Conservation (phyloP, 2,329 filamentous ascomycete genomes). For the Fusarium keratoplasticum region DNA sequence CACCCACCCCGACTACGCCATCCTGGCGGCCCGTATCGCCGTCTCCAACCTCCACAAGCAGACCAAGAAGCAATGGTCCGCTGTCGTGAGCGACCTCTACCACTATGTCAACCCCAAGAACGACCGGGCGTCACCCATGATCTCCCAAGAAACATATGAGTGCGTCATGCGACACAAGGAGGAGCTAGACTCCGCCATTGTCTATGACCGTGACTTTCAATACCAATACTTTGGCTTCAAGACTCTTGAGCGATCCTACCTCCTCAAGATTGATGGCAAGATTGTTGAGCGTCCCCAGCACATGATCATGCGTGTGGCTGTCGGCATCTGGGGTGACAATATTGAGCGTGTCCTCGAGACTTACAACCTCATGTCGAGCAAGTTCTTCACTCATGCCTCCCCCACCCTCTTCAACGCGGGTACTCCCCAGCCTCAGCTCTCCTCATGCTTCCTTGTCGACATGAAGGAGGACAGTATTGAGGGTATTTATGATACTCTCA, state of each 20-base stretch:
- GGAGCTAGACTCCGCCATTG: slow-evolving; percentile 97
- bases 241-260: slow-evolving; percentile 96
- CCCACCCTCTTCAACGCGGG: slow-evolving; percentile 98
- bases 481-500: slow-evolving; percentile 98
- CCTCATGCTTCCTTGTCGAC: slow-evolving; percentile 98
- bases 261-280: slow-evolving; percentile 94
- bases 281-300: slow-evolving; percentile 98
- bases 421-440: slow-evolving; percentile 92
- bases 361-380: slow-evolving; percentile 98
- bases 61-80: slow-evolving; percentile 99
- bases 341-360: slow-evolving; percentile 96
- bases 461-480: slow-evolving; percentile 99
- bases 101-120: slow-evolving; percentile 98
- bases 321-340: slow-evolving; percentile 95
- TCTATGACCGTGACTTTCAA: slow-evolving; percentile 99
- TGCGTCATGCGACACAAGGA: slow-evolving; percentile 96
- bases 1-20: slow-evolving; percentile 98
- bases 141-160: slow-evolving; percentile 89
- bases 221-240: slow-evolving; percentile 99
- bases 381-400: slow-evolving; percentile 98
- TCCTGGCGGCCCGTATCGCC: slow-evolving; percentile 96
- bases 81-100: slow-evolving; percentile 92
- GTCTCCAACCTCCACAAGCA: slow-evolving; percentile 99
- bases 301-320: slow-evolving; percentile 99
- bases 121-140: slow-evolving; percentile 87